Evolutionary conservation across 371 early-diverging fungal species (phyloP).

Genomic region (Apophysomyces variabilis): DNA sequence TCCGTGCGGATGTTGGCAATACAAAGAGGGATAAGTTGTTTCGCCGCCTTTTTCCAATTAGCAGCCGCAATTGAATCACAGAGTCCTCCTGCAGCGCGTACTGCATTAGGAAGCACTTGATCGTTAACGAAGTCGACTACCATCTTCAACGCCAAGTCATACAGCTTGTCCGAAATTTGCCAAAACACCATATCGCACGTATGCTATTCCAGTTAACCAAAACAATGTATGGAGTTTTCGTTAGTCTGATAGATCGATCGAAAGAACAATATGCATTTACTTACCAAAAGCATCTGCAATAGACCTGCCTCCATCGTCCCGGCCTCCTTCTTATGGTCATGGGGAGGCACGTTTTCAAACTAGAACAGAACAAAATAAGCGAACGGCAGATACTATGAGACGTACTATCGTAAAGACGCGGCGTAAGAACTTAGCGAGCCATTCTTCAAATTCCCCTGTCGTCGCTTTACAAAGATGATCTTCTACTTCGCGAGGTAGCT

Average conservation of each 20-base stretch:
- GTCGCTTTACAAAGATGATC: conserved; percentile 65
- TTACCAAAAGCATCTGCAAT: conserved; percentile 44
- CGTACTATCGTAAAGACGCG: conserved; percentile 75
- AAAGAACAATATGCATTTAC: neutral
- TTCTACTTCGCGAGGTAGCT: conserved; percentile 54
- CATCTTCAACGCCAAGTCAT: conserved; percentile 62
- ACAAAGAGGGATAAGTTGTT: conserved; percentile 66
- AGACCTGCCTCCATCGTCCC: conserved; percentile 50
- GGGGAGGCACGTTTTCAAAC: conserved; percentile 82
- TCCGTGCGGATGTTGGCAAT: conserved; percentile 64
- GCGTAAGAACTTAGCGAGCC: conserved; percentile 84
- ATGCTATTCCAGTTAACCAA: conserved; percentile 35
- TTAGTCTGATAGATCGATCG: too few species aligned
- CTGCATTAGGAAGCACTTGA: conserved; percentile 72
- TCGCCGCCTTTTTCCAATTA: conserved; percentile 58
- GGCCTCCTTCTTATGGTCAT: conserved; percentile 46
- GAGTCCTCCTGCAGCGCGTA: conserved; percentile 65
- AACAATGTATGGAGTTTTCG: too few species aligned
- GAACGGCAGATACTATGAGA: neutral
- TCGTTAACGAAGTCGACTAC: conserved; percentile 64
- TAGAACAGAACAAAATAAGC: conserved; percentile 19
- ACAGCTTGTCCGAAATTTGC: conserved; percentile 70
- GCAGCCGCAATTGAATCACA: conserved; percentile 51
- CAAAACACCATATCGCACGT: conserved; percentile 67
- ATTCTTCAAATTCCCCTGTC: conserved; percentile 85